A percentile compares a stretch with the other conserved stretches of the same genome.
phyloP scores from a whole-genome alignment of 495 filamentous ascomycete genomes.

The Symbiotaphrina buchneri region DNA sequence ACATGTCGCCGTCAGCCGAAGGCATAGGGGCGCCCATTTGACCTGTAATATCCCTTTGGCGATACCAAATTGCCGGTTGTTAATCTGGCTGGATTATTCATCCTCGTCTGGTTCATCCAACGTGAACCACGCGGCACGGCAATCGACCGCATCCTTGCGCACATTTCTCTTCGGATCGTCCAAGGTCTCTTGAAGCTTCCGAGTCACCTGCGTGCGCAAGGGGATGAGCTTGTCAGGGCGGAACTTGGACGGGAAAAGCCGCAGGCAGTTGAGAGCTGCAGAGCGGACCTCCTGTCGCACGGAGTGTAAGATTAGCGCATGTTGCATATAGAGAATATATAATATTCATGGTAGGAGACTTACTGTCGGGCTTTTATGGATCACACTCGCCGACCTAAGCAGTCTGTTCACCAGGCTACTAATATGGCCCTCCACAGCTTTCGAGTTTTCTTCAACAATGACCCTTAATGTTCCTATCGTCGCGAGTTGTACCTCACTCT shows the following conservation, averaged over 20 bases:
- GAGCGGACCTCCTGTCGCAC: slow-evolving; percentile 13
- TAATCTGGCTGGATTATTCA: too few species aligned
- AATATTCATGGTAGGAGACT: slow-evolving; percentile 6
- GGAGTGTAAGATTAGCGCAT: not conserved
- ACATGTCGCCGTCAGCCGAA: too few species aligned
- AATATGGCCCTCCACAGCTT: slow-evolving; percentile 31
- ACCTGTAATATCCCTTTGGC: too few species aligned
- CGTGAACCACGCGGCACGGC: slow-evolving; percentile 39
- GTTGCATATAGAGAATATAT: slow-evolving; percentile 19
- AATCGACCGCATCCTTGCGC: slow-evolving; percentile 44
- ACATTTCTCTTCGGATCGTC: slow-evolving; percentile 50
- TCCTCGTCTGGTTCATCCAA: slow-evolving; percentile 39
- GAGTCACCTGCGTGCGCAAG: slow-evolving; percentile 30
- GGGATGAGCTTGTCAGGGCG: slow-evolving; percentile 25
- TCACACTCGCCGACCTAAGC: slow-evolving; percentile 16
- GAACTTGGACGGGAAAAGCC: slow-evolving; percentile 3
- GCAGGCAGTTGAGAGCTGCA: slow-evolving; percentile 5
- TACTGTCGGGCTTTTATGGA: slow-evolving; percentile 5
- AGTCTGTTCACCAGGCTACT: slow-evolving; percentile 34
- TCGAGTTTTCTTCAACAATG: slow-evolving; percentile 33
- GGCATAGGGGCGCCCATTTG: too few species aligned
- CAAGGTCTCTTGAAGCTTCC: slow-evolving; percentile 24
- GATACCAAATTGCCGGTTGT: too few species aligned
- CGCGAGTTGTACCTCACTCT: slow-evolving; percentile 31
- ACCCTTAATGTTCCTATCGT: slow-evolving; percentile 37